Evolutionary conservation across 257 asterid species (phyloP), one percentile per base, ranked within the genome.

Genomic region (Solanum acaule): DNA sequence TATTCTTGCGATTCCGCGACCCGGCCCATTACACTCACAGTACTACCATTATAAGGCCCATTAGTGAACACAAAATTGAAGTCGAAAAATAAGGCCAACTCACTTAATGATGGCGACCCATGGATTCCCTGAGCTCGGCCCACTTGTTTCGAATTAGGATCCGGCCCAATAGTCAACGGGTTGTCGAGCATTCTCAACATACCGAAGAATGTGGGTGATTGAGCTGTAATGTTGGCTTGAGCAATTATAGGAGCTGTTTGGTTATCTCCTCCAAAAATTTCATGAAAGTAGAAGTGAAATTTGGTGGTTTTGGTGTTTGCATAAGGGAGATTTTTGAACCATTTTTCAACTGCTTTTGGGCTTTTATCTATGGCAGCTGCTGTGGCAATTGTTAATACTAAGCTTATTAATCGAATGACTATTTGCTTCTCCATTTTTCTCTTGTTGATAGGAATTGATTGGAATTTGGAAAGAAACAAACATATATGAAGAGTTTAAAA

Each of bases 81-180:
- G 42, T 89, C 86, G 89, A 92, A 88, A 4, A 92, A 83, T 25
- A 90, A 67, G 31, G 88, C 91, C 29, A 52, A 52, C 75, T 83
- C 90, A 86, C 86, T 82, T 90, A 71, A 63, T 11, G 91, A 89
- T 10, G 92, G 59, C 0, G 86, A 72, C 23, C 90, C 92, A 31
- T 91, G 91, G 25, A 91, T 68, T 8, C 94, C 94, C 35, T 92
- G 92, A 33, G 87, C 92, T 6, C 86, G 89, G 31, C 94, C 94
- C 27, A 92, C 91, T 38, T 59, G 37, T 52, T 86, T 84, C 6
- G 93, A 90, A 25, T 81, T 88, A 25, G 90, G 93, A 12, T 86
- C 88, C 0, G 92, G 88, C 3, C 90, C 91, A 40, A 35, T 40
- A 29, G 90, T 89, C 42, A 93, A 40, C 3, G 91, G 91, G 85